Evolutionary conservation across 2,329 filamentous ascomycete species (phyloP), one percentile per base, ranked within the genome.

Genomic region (Fusarium drepaniforme): DNA sequence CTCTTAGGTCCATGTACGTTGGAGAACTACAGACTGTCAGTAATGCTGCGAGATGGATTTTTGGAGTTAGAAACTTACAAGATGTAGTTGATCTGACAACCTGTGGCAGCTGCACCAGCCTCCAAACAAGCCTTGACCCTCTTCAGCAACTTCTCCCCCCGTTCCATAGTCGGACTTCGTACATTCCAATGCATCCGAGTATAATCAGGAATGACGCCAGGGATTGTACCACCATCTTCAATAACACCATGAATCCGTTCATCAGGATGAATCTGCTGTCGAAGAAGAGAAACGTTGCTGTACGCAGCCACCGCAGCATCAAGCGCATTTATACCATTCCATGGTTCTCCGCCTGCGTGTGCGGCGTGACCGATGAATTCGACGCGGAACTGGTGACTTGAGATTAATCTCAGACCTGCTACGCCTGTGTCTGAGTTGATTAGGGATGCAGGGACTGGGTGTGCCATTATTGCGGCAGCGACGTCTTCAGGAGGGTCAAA

Each of bases 1-100:
- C 78, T 25, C 84, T 82, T 21, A 89, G 79, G 66, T 88, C 85
- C 15, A 82, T 83, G 62, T 89, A 89, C 1, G 56, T 59, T 59
- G 56, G 56, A 13, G 18, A 37, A 38, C 35, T 40, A 21, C 1
- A 15, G 4, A 6, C 7, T 57, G 7, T 57, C 23, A 37, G 51
- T 35, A 35, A 35, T 35, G 0, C 33, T 13, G 33, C 12, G 11
- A 15, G 33, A 35, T 35, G 33, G 5, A 0, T 3, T 35, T 33
- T 35, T 37, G 18, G 23, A 8, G 16, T 1, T 1, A 2, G 15
- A 25, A 53, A 30, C 53, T 25, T 37, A 6, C 53, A 57, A 35
- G 33, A 35, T 37, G 15, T 57, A 57, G 53, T 37, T 57, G 53
- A 37, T 57, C 13, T 37, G 30, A 11, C 53, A 57, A 11, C 53